Conservation (phyloP, 2,329 filamentous ascomycete genomes). For the Didymella pomorum region DNA sequence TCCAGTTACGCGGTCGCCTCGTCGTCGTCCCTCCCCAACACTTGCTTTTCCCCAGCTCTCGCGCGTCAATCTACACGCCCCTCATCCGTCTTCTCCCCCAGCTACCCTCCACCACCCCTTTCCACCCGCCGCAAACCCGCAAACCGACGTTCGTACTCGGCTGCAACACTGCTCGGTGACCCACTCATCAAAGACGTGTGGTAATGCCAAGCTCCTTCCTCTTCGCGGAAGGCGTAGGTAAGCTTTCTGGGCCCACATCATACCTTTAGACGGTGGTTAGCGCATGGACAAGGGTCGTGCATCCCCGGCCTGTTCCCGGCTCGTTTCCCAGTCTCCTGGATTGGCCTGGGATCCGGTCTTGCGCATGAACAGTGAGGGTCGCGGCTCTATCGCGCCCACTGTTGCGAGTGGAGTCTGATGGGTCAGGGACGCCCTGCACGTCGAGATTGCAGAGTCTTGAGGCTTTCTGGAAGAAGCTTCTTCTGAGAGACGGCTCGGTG, state of each 20-base stretch:
- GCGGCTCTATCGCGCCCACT: conserved; percentile 1
- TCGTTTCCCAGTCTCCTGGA: conserved; percentile 5
- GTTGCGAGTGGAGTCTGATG: neutral
- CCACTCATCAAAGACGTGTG: conserved; percentile 8
- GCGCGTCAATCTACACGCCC: neutral
- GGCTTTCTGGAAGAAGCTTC: conserved; percentile 15
- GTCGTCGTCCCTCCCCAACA: neutral
- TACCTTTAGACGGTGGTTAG: neutral
- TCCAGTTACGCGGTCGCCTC: neutral
- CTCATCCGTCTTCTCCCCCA: conserved; percentile 6
- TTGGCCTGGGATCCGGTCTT: neutral
- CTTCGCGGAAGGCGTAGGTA: conserved; percentile 15
- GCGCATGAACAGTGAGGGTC: conserved; percentile 8
- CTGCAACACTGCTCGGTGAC: conserved; percentile 1
- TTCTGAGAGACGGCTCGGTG: neutral
- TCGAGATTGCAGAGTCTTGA: neutral
- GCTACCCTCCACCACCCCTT: conserved; percentile 10
- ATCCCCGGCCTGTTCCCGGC: conserved; percentile 13
- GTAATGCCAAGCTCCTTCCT: conserved; percentile 23
- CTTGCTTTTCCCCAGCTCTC: neutral
- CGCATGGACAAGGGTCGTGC: neutral
- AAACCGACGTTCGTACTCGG: conserved; percentile 7
- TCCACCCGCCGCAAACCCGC: conserved; percentile 4
- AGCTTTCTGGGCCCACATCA: conserved; percentile 20
- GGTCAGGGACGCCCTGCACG: conserved; percentile 8